Percentiles rank a stretch among this genome's conserved stretches.
Conservation (phyloP, 305 asterid species). For the Fraxinus paxiana region DNA sequence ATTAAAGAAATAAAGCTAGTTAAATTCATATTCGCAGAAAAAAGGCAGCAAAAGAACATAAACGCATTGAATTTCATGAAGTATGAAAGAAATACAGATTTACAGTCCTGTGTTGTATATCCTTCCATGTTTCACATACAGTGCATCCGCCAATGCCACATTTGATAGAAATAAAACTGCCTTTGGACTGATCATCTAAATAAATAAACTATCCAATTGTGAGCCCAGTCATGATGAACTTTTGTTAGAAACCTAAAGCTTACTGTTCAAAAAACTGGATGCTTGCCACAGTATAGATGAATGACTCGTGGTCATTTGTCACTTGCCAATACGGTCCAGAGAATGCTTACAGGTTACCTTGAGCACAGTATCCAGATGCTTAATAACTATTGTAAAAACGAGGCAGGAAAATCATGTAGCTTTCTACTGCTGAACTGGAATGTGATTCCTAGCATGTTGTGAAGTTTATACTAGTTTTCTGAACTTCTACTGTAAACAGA, state of each 20-base stretch:
- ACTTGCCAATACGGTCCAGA: neutral
- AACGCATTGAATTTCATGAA: neutral
- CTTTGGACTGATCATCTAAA: neutral
- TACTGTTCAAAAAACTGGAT: neutral
- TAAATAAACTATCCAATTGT: neutral
- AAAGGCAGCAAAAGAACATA: conserved; percentile 2
- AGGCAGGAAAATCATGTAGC: conserved; percentile 1
- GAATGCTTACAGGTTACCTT: neutral
- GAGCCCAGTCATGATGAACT: neutral
- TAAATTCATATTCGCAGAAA: neutral
- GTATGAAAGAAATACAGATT: neutral
- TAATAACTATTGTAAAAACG: neutral
- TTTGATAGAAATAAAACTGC: neutral
- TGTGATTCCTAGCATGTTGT: neutral
- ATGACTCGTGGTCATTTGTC: neutral
- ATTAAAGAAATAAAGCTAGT: neutral
- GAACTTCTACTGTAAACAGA: neutral
- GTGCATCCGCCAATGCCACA: neutral
- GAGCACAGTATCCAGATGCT: neutral
- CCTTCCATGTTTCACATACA: neutral
- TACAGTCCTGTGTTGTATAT: neutral
- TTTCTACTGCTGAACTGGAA: neutral
- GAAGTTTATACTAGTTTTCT: neutral
- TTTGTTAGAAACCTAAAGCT: neutral
- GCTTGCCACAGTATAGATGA: neutral